Evolutionary conservation across 2,329 filamentous ascomycete genomes (phyloP).

Genomic region (Colletotrichum sp.): DNA sequence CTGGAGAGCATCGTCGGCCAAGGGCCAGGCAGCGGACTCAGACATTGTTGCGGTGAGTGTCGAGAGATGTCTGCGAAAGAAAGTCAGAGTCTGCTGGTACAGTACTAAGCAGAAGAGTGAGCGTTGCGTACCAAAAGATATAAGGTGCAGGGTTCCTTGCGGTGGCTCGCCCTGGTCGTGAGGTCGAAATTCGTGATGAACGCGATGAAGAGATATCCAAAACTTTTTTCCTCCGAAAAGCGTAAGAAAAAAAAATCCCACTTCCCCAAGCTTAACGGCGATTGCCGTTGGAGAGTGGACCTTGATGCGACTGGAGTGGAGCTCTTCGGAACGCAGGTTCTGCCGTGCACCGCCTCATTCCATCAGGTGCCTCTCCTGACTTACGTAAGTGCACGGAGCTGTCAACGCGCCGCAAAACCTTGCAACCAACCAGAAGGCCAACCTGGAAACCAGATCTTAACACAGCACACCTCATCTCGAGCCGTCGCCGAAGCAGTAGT

Average conservation of each 20-base stretch:
- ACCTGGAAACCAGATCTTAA: slow-evolving; percentile 43
- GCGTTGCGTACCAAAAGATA: neutral
- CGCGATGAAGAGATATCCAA: neutral
- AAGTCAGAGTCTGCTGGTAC: neutral
- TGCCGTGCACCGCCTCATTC: slow-evolving; percentile 5
- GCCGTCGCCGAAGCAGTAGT: slow-evolving; percentile 20
- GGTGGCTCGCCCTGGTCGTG: slow-evolving; percentile 60
- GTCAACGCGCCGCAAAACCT: slow-evolving; percentile 45
- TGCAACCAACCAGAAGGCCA: slow-evolving; percentile 41
- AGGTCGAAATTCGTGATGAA: slow-evolving; percentile 2
- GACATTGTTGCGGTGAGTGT: slow-evolving; percentile 11
- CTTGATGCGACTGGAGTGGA: neutral
- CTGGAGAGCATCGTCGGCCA: slow-evolving; percentile 75
- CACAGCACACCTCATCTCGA: slow-evolving; percentile 25
- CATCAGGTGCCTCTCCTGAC: neutral
- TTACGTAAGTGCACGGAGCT: slow-evolving; percentile 24
- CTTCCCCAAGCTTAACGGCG: slow-evolving; percentile 12
- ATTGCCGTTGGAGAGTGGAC: slow-evolving; percentile 1
- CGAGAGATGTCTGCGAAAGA: neutral
- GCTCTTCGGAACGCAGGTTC: neutral
- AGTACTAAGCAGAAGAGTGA: neutral
- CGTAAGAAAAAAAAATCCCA: slow-evolving; percentile 21
- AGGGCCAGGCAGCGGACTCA: slow-evolving; percentile 61
- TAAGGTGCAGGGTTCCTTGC: slow-evolving; percentile 61
- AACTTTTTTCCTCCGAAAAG: neutral